Evolutionary conservation across 805 yeast species (phyloP).

Genomic region (Suhomyces prunicola): DNA sequence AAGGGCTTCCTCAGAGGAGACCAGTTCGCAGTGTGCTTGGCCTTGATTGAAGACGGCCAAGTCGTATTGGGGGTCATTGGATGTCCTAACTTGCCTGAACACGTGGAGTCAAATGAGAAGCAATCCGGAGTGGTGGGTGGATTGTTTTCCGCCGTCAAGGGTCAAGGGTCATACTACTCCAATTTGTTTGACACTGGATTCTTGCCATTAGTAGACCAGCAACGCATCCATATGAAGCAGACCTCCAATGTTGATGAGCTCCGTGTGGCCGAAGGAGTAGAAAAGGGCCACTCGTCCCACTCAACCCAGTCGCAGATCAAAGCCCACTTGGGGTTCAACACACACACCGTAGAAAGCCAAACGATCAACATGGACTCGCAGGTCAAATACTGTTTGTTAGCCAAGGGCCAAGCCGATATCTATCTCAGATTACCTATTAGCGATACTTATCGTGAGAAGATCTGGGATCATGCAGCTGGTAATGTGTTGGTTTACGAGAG

Average conservation of each 20-base stretch:
- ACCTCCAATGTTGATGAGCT: constrained; percentile 46
- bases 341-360: constrained; percentile 53
- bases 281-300: constrained; percentile 91
- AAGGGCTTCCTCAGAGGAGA: constrained; percentile 93
- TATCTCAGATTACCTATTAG: constrained; percentile 85
- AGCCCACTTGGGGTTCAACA: constrained; percentile 41
- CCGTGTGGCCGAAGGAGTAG: constrained; percentile 89
- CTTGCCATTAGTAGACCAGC: constrained; percentile 27
- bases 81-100: constrained; percentile 82
- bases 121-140: constrained; percentile 56
- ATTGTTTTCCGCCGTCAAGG: constrained; percentile 64
- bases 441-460: constrained; percentile 79
- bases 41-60: constrained; percentile 78
- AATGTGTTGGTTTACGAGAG: constrained; percentile 81
- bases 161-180: constrained; percentile 63
- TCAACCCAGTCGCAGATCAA: constrained; percentile 80
- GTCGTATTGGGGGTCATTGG: constrained; percentile 93
- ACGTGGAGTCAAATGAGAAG: constrained; percentile 34
- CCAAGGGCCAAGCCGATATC: constrained; percentile 89
- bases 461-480: constrained; percentile 99
- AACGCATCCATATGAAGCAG: constrained; percentile 51
- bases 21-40: constrained; percentile 95
- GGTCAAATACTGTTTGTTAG: constrained; percentile 89
- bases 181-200: constrained; percentile 37
- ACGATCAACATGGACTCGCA: constrained; percentile 89